Evolutionary conservation across 495 filamentous ascomycete genomes (phyloP), one percentile per base, ranked within the genome.

Genomic region (Penicilliopsis zonata): DNA sequence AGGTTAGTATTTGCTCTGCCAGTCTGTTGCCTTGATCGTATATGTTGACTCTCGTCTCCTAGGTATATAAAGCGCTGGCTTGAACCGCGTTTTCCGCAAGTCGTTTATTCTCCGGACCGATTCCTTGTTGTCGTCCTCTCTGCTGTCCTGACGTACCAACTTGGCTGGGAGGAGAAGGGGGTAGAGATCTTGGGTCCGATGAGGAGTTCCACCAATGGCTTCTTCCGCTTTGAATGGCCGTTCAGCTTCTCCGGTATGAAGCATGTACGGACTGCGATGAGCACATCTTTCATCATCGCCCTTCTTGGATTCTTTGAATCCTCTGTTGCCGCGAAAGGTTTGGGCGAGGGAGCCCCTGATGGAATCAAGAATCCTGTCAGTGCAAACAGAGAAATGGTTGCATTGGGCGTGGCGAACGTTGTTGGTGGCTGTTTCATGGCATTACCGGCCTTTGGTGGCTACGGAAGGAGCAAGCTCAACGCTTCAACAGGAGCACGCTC

Each of bases 281-380:
- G 81, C 36, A 95, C 92, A 1, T 79, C 90, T 0, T 93, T 99
- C 43, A 63, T 96, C 18, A 95, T 99, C 34, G 84, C 86, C 3
- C 65, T 99, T 13, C 74, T 99, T 5, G 90, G 90, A 13, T 99
- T 99, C 65, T 99, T 99, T 44, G 90, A 99, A 61, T 93, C 84
- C 16, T 93, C 86, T 0, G 86, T 99, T n/a, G 90, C 90, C 1
- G 92, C 90, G 18, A 96, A 96, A 56, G 82, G 79, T 35, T 57
- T 99, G 2, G 82, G 79, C 5, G 74, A 78, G 28, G 62, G 65
- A 13, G 53, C 59, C 12, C 47, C 51, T 7, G 67, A 73, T 42
- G 76, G 76, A 19, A 65, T 86, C 26, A 70, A 82, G 35, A 80
- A 92, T 47, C 61, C 76, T 19, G 65, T 96, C 28, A 94, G 85